A percentile compares a stretch with the other conserved stretches of the same genome.
Evolutionary conservation across 1,284 basidiomycete genomes (phyloP).

Genomic region (Porphyrellus sp.): DNA sequence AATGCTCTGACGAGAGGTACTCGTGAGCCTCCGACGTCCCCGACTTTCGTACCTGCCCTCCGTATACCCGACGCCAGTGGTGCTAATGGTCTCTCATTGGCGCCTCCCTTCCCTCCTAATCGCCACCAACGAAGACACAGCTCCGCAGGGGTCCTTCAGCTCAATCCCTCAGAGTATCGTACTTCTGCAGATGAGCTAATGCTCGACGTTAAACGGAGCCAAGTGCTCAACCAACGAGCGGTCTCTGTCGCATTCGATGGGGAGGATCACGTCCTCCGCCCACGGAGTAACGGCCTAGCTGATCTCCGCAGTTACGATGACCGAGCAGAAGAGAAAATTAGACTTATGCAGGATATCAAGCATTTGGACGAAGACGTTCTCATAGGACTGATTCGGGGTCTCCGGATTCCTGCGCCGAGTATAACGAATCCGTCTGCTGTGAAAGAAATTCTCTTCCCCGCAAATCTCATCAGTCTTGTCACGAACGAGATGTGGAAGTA

Average conservation of each 20-base stretch:
- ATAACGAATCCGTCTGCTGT: constrained; percentile 88
- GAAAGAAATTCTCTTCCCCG: constrained; percentile 98
- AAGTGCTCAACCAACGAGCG: constrained; percentile 78
- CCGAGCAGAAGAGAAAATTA: constrained; percentile 92
- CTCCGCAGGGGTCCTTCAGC: constrained; percentile 75
- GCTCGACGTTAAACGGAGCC: constrained; percentile 71
- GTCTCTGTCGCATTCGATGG: constrained; percentile 90
- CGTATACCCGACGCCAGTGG: constrained; percentile 54
- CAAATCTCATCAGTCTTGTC: constrained; percentile 96
- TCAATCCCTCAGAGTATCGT: constrained; percentile 57
- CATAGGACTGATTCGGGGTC: constrained; percentile 83
- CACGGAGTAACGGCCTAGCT: constrained; percentile 70
- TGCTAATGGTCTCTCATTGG: constrained; percentile 37
- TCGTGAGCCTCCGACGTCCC: constrained; percentile 76
- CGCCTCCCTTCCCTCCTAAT: constrained; percentile 34
- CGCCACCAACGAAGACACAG: constrained; percentile 82
- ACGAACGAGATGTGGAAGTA: constrained; percentile 99
- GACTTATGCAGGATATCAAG: constrained; percentile 89
- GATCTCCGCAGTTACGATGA: constrained; percentile 78
- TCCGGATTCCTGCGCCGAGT: constrained; percentile 93
- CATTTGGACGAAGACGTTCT: constrained; percentile 93
- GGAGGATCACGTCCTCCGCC: constrained; percentile 68
- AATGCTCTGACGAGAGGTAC: constrained; percentile 74
- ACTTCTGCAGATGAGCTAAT: constrained; percentile 79
- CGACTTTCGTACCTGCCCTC: constrained; percentile 73